Percentiles rank a stretch among this genome's conserved stretches.
Conservation (phyloP, 306 rosid species). For the Rubus parviflorus region DNA sequence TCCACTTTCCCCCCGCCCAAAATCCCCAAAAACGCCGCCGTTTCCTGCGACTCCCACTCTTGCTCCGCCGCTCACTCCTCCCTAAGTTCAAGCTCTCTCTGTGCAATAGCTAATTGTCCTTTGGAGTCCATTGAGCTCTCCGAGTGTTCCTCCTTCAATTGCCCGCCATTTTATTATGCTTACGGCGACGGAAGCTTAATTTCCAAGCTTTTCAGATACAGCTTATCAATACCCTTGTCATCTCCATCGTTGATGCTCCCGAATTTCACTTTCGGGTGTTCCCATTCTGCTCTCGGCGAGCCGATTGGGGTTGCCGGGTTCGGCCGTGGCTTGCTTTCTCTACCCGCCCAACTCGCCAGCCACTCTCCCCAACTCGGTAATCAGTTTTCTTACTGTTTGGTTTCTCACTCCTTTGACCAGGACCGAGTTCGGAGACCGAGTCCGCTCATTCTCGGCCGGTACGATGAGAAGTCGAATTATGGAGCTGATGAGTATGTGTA, state of each 20-base stretch:
- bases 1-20: constrained; percentile 42
- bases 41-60: constrained; percentile 66
- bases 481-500: constrained; percentile 44
- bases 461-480: constrained; percentile 29
- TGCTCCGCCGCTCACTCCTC: constrained; percentile 73
- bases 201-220: constrained; percentile 53
- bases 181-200: constrained; percentile 87
- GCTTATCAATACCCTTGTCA: constrained; percentile 42
- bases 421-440: constrained; percentile 67
- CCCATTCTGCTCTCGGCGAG: constrained; percentile 83
- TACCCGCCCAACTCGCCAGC: constrained; percentile 72
- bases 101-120: constrained; percentile 81
- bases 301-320: constrained; percentile 95
- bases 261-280: constrained; percentile 87
- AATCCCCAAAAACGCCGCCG: constrained; percentile 36
- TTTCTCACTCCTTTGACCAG: constrained; percentile 73
- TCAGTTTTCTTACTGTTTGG: constrained; percentile 82
- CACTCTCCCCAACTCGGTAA: constrained; percentile 69
- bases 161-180: constrained; percentile 89
- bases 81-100: constrained; percentile 55
- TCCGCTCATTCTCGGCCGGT: constrained; percentile 78
- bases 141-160: constrained; percentile 58
- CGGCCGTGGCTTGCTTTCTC: constrained; percentile 72
- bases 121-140: constrained; percentile 69
- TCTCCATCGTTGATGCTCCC: constrained; percentile 47